These are phyloP conservation scores for Nadsonia commutata DNA, from an alignment of 1,139 yeast genomes.

Conservation along the genomic window DNA sequence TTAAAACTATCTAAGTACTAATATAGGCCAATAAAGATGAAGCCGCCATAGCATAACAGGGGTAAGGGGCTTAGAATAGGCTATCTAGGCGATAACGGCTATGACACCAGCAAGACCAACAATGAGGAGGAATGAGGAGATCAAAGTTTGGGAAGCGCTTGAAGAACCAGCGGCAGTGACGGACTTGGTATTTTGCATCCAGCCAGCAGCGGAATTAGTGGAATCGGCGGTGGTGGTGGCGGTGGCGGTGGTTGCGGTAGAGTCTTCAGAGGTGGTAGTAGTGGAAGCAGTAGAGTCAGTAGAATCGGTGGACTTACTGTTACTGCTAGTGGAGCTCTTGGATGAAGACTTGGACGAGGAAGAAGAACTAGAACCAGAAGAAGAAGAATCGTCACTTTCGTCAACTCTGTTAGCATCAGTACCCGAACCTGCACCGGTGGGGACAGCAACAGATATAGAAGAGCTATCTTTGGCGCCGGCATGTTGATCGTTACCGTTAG, in stretches of 20 bases:
- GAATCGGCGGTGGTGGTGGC: constrained; percentile 5
- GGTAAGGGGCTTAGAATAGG: too few species aligned
- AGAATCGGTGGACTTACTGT: constrained; percentile 8
- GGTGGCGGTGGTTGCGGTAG: constrained; percentile 12
- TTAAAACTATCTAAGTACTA: too few species aligned
- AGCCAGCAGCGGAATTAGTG: constrained; percentile 5
- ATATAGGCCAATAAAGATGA: too few species aligned
- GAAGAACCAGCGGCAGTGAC: constrained; percentile 8
- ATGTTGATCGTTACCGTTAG: constrained; percentile 51
- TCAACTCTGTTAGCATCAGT: constrained; percentile 8
- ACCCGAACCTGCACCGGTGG: constrained; percentile 11
- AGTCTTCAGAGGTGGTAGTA: constrained; percentile 12
- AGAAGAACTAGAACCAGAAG: not conserved
- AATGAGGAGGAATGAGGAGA: constrained; percentile 7
- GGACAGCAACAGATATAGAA: constrained; percentile 11
- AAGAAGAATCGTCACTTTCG: constrained; percentile 2
- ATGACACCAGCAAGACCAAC: constrained; percentile 5
- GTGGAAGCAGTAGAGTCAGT: constrained; percentile 13
- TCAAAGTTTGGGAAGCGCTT: constrained; percentile 7
- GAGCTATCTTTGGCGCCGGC: constrained; percentile 17
- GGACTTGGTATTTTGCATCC: constrained; percentile 4
- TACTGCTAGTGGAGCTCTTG: too few species aligned
- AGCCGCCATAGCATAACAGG: too few species aligned
- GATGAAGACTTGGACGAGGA: constrained; percentile 1
- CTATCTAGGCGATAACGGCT: not conserved